Conservation (phyloP, 768 basidiomycete genomes). For the Filobasidium wieringae region DNA sequence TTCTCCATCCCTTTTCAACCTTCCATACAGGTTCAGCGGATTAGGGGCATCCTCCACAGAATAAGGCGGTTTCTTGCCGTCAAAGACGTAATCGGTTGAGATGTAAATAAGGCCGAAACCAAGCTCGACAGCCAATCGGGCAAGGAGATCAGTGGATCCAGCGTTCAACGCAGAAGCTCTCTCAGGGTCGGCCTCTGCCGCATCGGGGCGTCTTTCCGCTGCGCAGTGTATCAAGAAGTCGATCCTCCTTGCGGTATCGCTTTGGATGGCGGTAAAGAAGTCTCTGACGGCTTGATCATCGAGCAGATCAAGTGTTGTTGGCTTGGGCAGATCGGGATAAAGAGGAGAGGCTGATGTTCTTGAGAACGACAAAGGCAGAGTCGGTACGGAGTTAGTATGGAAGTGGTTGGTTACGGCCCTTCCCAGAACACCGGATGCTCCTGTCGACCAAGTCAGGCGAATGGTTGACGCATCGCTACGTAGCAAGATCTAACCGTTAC, state of each 20-base stretch:
- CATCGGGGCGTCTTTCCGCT: constrained; percentile 83
- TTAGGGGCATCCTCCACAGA: constrained; percentile 58
- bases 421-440: constrained; percentile 85
- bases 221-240: constrained; percentile 79
- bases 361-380: constrained; percentile 62
- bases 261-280: constrained; percentile 44
- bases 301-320: constrained; percentile 56
- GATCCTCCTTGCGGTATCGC: constrained; percentile 59
- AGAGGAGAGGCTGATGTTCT: constrained; percentile 46
- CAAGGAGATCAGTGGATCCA: constrained; percentile 45
- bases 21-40: constrained; percentile 79
- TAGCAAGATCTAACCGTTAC: too few species aligned
- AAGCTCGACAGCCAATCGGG: constrained; percentile 51
- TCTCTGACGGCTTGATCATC: constrained; percentile 48
- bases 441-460: constrained; percentile 40
- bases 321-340: constrained; percentile 54
- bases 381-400: constrained; percentile 40
- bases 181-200: constrained; percentile 74
- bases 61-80: constrained; percentile 83
- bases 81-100: constrained; percentile 97
- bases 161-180: constrained; percentile 23
- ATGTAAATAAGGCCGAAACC: constrained; percentile 74
- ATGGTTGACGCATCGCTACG: too few species aligned
- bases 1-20: constrained; percentile 80
- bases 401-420: constrained; percentile 63